These are phyloP conservation scores for Trapa incisa DNA, from an alignment of 345 rosid genomes.

Conservation along the genomic window DNA sequence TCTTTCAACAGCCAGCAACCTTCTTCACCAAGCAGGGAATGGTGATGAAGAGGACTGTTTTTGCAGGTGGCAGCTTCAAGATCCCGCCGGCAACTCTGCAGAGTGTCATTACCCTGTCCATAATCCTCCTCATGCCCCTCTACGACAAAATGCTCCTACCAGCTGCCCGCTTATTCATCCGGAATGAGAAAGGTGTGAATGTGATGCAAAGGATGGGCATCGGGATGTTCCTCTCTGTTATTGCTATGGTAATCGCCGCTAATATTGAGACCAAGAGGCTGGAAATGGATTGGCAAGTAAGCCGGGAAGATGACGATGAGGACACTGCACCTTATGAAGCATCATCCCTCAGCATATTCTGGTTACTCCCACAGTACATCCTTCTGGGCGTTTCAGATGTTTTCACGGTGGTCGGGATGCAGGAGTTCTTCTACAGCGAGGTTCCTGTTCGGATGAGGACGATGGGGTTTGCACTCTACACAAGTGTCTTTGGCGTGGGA, in stretches of 20 bases:
- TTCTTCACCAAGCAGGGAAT: constrained; percentile 91
- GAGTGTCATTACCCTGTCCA: constrained; percentile 71
- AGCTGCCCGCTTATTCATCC: constrained; percentile 22
- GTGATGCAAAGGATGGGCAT: constrained; percentile 84
- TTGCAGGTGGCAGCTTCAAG: constrained; percentile 38
- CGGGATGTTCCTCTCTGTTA: constrained; percentile 68
- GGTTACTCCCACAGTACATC: constrained; percentile 82
- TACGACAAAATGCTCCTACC: constrained; percentile 65
- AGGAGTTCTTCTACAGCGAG: constrained; percentile 86
- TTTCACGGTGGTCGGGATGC: constrained; percentile 95
- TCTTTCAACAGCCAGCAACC: constrained; percentile 79
- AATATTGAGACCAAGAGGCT: constrained; percentile 61
- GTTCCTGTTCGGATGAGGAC: constrained; percentile 83
- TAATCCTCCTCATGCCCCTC: constrained; percentile 75
- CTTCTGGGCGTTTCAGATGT: constrained; percentile 75
- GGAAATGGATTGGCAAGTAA: constrained; percentile 14
- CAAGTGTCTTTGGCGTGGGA: constrained; percentile 90
- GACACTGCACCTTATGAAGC: too few species aligned
- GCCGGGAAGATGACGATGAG: not conserved
- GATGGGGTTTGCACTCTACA: constrained; percentile 81
- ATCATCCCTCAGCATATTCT: constrained; percentile 55
- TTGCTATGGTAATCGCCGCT: constrained; percentile 82
- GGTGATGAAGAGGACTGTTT: constrained; percentile 61
- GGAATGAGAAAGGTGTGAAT: constrained; percentile 35
- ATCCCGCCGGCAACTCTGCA: constrained; percentile 92